Conservation (phyloP, 495 filamentous ascomycete species). For the Parachaetomium inaequale region DNA sequence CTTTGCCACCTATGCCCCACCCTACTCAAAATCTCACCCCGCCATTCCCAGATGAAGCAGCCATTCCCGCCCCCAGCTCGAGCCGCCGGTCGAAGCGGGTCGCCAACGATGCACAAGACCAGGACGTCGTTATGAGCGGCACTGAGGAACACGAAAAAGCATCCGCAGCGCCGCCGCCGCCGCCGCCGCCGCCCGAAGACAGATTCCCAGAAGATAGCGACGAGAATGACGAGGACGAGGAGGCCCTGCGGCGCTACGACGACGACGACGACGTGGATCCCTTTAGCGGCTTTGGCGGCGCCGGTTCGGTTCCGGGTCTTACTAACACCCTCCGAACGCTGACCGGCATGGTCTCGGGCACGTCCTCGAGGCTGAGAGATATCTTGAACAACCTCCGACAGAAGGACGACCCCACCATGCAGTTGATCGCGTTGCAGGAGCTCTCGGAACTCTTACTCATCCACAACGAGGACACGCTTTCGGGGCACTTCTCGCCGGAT, state of each 20-base stretch:
- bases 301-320: conserved; percentile 58
- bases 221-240: conserved; percentile 47
- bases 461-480: conserved; percentile 94
- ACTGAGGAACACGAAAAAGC: conserved; percentile 63
- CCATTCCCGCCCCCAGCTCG: conserved; percentile 35
- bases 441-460: conserved; percentile 89
- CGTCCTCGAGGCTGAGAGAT: conserved; percentile 73
- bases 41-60: conserved; percentile 21
- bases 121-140: conserved; percentile 52
- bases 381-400: conserved; percentile 79
- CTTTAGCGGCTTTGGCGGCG: conserved; percentile 69
- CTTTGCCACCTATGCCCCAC: not conserved
- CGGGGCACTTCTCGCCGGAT: conserved; percentile 92
- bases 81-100: conserved; percentile 52
- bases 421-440: conserved; percentile 89
- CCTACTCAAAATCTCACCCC: conserved; percentile 17
- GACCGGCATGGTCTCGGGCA: conserved; percentile 85
- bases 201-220: conserved; percentile 50
- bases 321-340: conserved; percentile 80
- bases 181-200: conserved; percentile 42
- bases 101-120: conserved; percentile 49
- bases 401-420: conserved; percentile 83
- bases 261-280: conserved; percentile 69
- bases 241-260: conserved; percentile 38
- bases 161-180: conserved; percentile 38